Evolutionary conservation across 208 protist genomes (phyloP), one percentile per base, ranked within the genome.

Genomic region (Trypanosoma melophagium): DNA sequence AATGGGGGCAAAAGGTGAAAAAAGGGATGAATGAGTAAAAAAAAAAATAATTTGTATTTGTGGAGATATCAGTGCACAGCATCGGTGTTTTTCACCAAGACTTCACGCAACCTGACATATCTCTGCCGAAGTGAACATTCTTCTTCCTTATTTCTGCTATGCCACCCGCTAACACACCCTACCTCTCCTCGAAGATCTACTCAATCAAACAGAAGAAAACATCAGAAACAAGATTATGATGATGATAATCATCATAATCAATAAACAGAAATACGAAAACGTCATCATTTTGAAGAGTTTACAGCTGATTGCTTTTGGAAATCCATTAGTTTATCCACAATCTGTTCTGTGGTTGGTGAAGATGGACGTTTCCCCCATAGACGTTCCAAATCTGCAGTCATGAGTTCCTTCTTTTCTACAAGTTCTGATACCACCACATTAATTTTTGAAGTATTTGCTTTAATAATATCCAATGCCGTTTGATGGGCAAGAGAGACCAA

Each of bases 401-500:
- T 66, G 22, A 96, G 60, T 72, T 96, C 92, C 65, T 89, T 91
- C 76, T 90, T 92, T 61, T 95, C 76, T 28, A 94, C 5, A 21
- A 96, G 78, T 31, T 63, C 73, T 10, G 56, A 40, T 12, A 75
- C 80, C 69, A 94, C 80, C 0, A 40, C 31, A 19, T 86, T 60
- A 57, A 96, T 54, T 74, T 89, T 92, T 61, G 76, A 72, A 44
- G 66, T 66, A 71, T 96, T 74, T 13, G 55, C 35, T 31, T 49
- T 42, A 25, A 96, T 63, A 44, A 94, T 81, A 25, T 75, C 56
- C 56, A 83, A 49, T 4, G 87, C 86, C 42, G 69, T 87, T 41
- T 77, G 60, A 66, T 91, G 81, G n/a, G 89, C 86, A 10, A 85
- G 81, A 22, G 71, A 53, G 7, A 96, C 69, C 3, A 96, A 69